These are phyloP conservation scores for Lignosus rhinocerotis DNA, from an alignment of 1,284 basidiomycete species.

Conservation along the genomic window DNA sequence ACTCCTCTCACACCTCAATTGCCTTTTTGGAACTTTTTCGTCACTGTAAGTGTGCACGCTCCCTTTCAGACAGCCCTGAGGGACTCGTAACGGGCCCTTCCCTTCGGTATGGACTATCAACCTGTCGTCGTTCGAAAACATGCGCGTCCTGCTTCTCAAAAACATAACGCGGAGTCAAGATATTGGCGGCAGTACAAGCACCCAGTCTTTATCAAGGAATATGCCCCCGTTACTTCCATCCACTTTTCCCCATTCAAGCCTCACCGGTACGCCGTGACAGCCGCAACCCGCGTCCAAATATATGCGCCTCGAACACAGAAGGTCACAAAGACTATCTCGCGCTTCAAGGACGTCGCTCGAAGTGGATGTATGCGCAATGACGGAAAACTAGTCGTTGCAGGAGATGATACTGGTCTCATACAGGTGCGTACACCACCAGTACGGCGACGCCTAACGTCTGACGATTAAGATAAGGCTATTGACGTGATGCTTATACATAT, in stretches of 20 bases:
- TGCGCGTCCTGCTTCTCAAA: slow-evolving; percentile 54
- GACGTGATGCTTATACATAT: not conserved
- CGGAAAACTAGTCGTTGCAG: slow-evolving; percentile 93
- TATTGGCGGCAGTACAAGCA: slow-evolving; percentile 84
- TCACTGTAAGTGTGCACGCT: too few species aligned
- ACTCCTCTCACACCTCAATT: slow-evolving; percentile 21
- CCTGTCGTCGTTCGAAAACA: slow-evolving; percentile 68
- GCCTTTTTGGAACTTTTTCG: slow-evolving; percentile 26
- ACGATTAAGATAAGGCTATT: too few species aligned
- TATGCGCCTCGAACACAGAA: slow-evolving; percentile 96
- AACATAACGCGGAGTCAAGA: slow-evolving; percentile 70
- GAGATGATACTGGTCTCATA: slow-evolving; percentile 91
- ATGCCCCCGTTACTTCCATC: slow-evolving; percentile 89
- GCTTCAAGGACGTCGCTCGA: slow-evolving; percentile 95
- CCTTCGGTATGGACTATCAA: slow-evolving; percentile 68
- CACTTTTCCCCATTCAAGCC: slow-evolving; percentile 87
- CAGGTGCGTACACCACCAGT: slow-evolving; percentile 57
- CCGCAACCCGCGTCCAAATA: slow-evolving; percentile 92
- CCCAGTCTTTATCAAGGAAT: slow-evolving; percentile 92
- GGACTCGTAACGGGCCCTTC: not conserved
- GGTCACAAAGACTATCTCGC: slow-evolving; percentile 92
- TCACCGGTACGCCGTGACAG: slow-evolving; percentile 93
- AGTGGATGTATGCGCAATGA: slow-evolving; percentile 87
- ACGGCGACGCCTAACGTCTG: not conserved
- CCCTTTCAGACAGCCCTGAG: not conserved